Evolutionary conservation across 2,329 filamentous ascomycete genomes (phyloP).

Genomic region (Penicillium griseofulvum): DNA sequence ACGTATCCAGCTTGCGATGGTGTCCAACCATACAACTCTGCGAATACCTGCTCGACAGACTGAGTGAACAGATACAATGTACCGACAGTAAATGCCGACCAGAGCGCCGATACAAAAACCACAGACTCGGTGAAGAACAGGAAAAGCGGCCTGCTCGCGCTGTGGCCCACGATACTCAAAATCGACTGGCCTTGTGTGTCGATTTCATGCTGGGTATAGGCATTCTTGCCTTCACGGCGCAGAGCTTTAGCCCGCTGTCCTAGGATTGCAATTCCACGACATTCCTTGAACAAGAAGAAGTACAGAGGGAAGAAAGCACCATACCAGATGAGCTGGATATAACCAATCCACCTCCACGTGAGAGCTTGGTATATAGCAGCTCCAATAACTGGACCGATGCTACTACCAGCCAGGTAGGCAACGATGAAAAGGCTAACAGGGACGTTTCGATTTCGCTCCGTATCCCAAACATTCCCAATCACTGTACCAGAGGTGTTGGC

Average conservation of each 20-base stretch:
- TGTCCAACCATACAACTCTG: slow-evolving; percentile 29
- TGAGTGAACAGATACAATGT: slow-evolving; percentile 46
- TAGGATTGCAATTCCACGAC: slow-evolving; percentile 42
- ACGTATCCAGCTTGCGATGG: slow-evolving; percentile 38
- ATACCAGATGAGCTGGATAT: slow-evolving; percentile 44
- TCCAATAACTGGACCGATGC: slow-evolving; percentile 47
- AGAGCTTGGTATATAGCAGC: slow-evolving; percentile 31
- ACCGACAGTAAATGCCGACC: slow-evolving; percentile 46
- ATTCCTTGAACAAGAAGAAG: slow-evolving; percentile 42
- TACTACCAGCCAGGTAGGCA: slow-evolving; percentile 42
- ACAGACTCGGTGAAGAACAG: slow-evolving; percentile 46
- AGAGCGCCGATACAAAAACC: slow-evolving; percentile 44
- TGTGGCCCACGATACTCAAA: slow-evolving; percentile 31
- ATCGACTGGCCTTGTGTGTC: slow-evolving; percentile 28
- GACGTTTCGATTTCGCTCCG: slow-evolving; percentile 35
- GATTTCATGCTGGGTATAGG: slow-evolving; percentile 36
- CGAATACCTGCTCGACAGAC: slow-evolving; percentile 45
- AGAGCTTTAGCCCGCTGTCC: slow-evolving; percentile 35
- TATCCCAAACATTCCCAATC: slow-evolving; percentile 35
- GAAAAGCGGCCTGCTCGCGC: slow-evolving; percentile 36
- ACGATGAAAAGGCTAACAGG: slow-evolving; percentile 45
- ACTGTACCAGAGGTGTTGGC: slow-evolving; percentile 36
- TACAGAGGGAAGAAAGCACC: slow-evolving; percentile 39
- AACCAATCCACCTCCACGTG: slow-evolving; percentile 41
- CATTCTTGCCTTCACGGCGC: slow-evolving; percentile 31